Percentiles rank a stretch among this genome's conserved stretches.
phyloP scores from a whole-genome alignment of 805 yeast species.

The Pichia heedii region DNA sequence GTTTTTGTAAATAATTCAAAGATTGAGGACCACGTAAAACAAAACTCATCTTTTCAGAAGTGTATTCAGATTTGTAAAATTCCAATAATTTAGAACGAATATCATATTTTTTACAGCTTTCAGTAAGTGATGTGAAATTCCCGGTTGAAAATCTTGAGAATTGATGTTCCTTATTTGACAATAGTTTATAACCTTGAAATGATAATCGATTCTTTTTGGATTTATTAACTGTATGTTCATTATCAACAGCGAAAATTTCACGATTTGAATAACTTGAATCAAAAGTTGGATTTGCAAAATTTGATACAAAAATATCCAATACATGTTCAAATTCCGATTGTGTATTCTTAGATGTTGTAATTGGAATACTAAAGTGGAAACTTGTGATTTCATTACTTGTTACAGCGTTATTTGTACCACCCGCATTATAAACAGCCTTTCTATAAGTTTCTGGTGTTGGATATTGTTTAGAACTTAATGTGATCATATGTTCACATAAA shows the following conservation, averaged over 20 bases:
- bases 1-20: conserved; percentile 43
- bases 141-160: conserved; percentile 65
- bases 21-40: conserved; percentile 64
- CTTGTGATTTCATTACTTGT: conserved; percentile 63
- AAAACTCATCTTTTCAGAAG: conserved; percentile 42
- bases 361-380: conserved; percentile 55
- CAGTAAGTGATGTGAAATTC: conserved; percentile 38
- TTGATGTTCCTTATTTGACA: conserved; percentile 40
- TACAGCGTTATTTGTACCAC: conserved; percentile 58
- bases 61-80: conserved; percentile 36
- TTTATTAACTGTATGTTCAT: conserved; percentile 55
- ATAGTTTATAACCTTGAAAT: conserved; percentile 48
- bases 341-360: conserved; percentile 12
- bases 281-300: conserved; percentile 45
- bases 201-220: conserved; percentile 35
- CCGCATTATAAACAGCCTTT: conserved; percentile 33
- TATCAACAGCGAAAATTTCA: conserved; percentile 55
- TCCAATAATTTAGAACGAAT: conserved; percentile 28
- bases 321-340: conserved; percentile 36
- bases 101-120: conserved; percentile 25
- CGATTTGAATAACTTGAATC: conserved; percentile 31
- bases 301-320: conserved; percentile 41
- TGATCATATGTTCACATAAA: conserved; percentile 70
- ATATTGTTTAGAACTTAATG: conserved; percentile 46
- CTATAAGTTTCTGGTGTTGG: conserved; percentile 41